Evolutionary conservation across 768 basidiomycete genomes (phyloP).

Genomic region (Pleurotus tuber-regium): DNA sequence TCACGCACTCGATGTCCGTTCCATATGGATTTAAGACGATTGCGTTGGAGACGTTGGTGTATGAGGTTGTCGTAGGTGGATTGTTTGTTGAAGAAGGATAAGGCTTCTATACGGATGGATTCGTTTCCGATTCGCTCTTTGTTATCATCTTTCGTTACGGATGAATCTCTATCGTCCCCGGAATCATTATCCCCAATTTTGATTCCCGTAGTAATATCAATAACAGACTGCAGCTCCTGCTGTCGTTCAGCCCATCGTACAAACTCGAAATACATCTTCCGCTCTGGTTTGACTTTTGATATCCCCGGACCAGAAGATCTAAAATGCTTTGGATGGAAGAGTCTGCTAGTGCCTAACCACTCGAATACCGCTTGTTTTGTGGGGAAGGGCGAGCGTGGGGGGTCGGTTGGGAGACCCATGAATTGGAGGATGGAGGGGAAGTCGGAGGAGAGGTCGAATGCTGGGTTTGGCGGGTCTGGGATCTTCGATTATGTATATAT

Average conservation of each 20-base stretch:
- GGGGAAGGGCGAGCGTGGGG: slow-evolving; percentile 51
- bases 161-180: too few relatives aligned
- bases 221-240: slow-evolving; percentile 12
- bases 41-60: slow-evolving; percentile 23
- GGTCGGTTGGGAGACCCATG: slow-evolving; percentile 52
- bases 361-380: slow-evolving; percentile 53
- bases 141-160: slow-evolving; percentile 14
- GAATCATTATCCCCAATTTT: too few relatives aligned
- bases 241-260: slow-evolving; percentile 42
- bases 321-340: slow-evolving; percentile 39
- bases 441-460: slow-evolving; percentile 48
- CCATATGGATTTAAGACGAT: slow-evolving; percentile 41
- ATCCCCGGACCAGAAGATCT: slow-evolving; percentile 28
- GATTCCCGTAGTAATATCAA: too few relatives aligned
- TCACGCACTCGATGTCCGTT: slow-evolving; percentile 50
- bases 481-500: too few relatives aligned
- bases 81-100: slow-evolving; percentile 50
- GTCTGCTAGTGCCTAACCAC: slow-evolving; percentile 55
- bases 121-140: slow-evolving; percentile 19
- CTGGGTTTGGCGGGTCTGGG: slow-evolving; percentile 39
- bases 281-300: slow-evolving; percentile 41
- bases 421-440: slow-evolving; percentile 52
- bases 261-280: slow-evolving; percentile 62
- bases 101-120: slow-evolving; percentile 40
- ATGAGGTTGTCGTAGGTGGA: slow-evolving; percentile 41